Evolutionary conservation across 2,329 filamentous ascomycete genomes (phyloP), one percentile per base, ranked within the genome.

Genomic region (Fusarium subtropicale): DNA sequence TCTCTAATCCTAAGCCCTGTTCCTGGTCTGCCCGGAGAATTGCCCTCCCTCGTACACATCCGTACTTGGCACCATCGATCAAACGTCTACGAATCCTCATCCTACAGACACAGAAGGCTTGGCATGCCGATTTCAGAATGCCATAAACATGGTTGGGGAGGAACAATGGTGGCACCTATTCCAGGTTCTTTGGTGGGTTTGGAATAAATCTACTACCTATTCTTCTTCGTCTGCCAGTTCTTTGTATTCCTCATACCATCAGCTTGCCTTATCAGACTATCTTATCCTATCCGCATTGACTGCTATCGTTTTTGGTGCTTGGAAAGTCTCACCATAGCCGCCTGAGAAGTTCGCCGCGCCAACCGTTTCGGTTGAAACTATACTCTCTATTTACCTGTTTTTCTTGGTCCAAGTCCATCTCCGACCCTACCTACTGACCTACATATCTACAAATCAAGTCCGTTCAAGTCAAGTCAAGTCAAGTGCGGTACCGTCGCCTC

Each of bases 41-140:
- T 66, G 55, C 30, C 51, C 66, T 58, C 60, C 66, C 69, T 71
- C 52, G 30, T 47, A 34, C 33, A 61, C 16, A 42, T 33, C 47
- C 42, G 47, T 20, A 34, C 55, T 55, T 53, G 56, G 47, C 47
- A 12, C 33, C 42, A 46, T 34, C 46, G 33, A 58, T 33, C 42
- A 18, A 34, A 42, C 28, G 34, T 50, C 34, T 22, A 38, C 15
- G 30, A 65, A 44, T 45, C 47, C 28, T 68, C 62, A 65, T 53
- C 46, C 39, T 48, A 45, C 47, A 24, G 60, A 42, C 51, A 39
- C 39, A 55, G 54, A 54, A 53, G 59, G 53, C 61, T 66, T 66
- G 64, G 64, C 64, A 47, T 28, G 22, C 33, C 33, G 34, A 20
- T 33, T 60, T 9, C 22, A 44, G 44, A 41, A 31, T 41, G 22